Base-by-base conservation (phyloP, 306 rosid genomes). In the Argentina anserina region DNA sequence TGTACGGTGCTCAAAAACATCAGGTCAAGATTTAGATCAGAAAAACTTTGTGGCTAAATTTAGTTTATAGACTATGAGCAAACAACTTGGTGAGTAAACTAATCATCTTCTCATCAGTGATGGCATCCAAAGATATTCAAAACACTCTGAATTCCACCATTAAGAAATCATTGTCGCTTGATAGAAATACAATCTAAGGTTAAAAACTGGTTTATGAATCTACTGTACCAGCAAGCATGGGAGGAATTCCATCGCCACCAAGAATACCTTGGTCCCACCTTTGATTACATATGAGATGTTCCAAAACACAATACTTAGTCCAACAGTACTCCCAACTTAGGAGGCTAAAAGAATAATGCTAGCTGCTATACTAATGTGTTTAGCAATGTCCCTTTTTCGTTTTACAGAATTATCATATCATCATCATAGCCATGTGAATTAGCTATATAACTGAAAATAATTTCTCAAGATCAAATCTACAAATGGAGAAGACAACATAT, bases 191-290 rank as follows among this genome's bases (percentile, higher is more conserved):
- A 25, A 31, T n/a, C 18, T 2, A 73, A 21, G 39, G 8, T 21
- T 37, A 13, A 70, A 52, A 17, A 53, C 15, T 39, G 14, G 25
- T 46, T 67, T 18, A 3, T 41, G 79, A 46, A 61, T 25, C 43
- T 5, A 25, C 23, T 3, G 15, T 63, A 91, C 98, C 98, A 50
- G 94, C 82, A 83, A 93, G 96, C 98, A 93, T 93, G 2, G 98
- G 96, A 69, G 98, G 98, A 71, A 93, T 69, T 80, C 97, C 98
- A 74, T 87, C 96, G 33, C 87, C 94, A 67, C 98, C 98, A 62
- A 91, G 70, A 75, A 93, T 93, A 26, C 97, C 98, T 78, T 84
- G 90, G 81, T 91, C 97, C 98, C 98, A 93, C 98, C 98, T 87
- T 90, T 91, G 81, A 93, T 93, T 40, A 93, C 98, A 97, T 89